Conservation (phyloP, 2,329 filamentous ascomycete genomes). For the Colletotrichum scovillei region DNA sequence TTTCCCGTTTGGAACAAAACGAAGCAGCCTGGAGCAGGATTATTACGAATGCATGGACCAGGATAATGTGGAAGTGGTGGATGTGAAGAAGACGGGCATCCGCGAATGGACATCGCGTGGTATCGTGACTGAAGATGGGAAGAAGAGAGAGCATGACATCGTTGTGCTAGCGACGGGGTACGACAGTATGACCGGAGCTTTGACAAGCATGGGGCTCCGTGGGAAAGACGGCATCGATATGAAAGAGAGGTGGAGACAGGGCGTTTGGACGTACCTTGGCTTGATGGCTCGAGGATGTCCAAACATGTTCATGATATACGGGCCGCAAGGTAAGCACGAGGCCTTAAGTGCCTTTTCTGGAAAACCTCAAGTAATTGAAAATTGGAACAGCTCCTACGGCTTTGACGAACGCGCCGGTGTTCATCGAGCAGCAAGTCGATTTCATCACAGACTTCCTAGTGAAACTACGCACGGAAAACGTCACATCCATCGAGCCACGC, state of each 20-base stretch:
- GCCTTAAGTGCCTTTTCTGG: background rate
- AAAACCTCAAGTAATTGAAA: background rate
- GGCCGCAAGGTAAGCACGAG: slow-evolving; percentile 37
- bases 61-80: slow-evolving; percentile 56
- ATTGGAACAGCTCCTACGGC: slow-evolving; percentile 32
- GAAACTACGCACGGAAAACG: slow-evolving; percentile 22
- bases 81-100: slow-evolving; percentile 56
- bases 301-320: slow-evolving; percentile 41
- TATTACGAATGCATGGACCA: slow-evolving; percentile 63
- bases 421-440: slow-evolving; percentile 36
- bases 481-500: slow-evolving; percentile 35
- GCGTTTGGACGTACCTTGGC: slow-evolving; percentile 43
- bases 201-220: slow-evolving; percentile 45
- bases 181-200: slow-evolving; percentile 46
- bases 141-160: slow-evolving; percentile 48
- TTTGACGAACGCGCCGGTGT: slow-evolving; percentile 36
- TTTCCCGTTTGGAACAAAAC: slow-evolving; percentile 59
- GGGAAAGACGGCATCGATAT: slow-evolving; percentile 43
- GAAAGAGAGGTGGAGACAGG: slow-evolving; percentile 46
- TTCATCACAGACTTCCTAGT: slow-evolving; percentile 31
- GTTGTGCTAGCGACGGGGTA: slow-evolving; percentile 50
- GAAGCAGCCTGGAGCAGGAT: slow-evolving; percentile 56
- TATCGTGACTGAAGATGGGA: slow-evolving; percentile 51
- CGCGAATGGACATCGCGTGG: slow-evolving; percentile 50
- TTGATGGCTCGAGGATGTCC: slow-evolving; percentile 37